A percentile compares a stretch with the other conserved stretches of the same genome.
phyloP scores from a whole-genome alignment of 305 asterid genomes.

The Fraxinus latifolia region DNA sequence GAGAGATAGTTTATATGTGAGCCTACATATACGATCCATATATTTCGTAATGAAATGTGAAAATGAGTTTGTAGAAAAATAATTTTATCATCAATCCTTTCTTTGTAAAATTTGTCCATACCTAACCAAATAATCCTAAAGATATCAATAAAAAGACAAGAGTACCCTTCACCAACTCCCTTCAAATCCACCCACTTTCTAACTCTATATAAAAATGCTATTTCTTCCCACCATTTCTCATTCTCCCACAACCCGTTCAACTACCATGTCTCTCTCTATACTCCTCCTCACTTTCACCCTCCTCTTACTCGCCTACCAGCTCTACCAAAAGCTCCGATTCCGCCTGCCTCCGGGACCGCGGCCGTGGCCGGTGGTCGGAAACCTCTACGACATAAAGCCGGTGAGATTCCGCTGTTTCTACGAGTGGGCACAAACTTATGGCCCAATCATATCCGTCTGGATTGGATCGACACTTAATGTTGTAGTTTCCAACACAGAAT shows the following conservation, averaged over 20 bases:
- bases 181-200: too few species aligned
- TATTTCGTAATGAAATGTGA: too few species aligned
- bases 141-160: conserved; percentile 8
- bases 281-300: conserved; percentile 18
- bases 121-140: neutral
- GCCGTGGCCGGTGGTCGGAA: conserved; percentile 53
- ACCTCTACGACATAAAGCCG: conserved; percentile 52
- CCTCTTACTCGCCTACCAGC: conserved; percentile 32
- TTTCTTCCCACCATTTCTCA: conserved; percentile 5
- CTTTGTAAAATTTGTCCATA: too few species aligned
- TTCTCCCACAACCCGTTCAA: neutral
- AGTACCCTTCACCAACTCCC: conserved; percentile 17
- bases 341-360: conserved; percentile 62
- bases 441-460: conserved; percentile 61
- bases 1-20: too few species aligned
- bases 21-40: too few species aligned
- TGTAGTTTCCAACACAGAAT: conserved; percentile 46
- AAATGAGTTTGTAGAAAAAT: too few species aligned
- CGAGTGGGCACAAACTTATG: conserved; percentile 56
- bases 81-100: too few species aligned
- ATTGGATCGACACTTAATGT: conserved; percentile 56
- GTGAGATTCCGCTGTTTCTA: conserved; percentile 62
- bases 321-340: conserved; percentile 45
- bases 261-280: conserved; percentile 29
- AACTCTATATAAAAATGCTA: too few species aligned